Base-by-base conservation (phyloP, 1,284 basidiomycete species). In the Rhodofomes roseus region DNA sequence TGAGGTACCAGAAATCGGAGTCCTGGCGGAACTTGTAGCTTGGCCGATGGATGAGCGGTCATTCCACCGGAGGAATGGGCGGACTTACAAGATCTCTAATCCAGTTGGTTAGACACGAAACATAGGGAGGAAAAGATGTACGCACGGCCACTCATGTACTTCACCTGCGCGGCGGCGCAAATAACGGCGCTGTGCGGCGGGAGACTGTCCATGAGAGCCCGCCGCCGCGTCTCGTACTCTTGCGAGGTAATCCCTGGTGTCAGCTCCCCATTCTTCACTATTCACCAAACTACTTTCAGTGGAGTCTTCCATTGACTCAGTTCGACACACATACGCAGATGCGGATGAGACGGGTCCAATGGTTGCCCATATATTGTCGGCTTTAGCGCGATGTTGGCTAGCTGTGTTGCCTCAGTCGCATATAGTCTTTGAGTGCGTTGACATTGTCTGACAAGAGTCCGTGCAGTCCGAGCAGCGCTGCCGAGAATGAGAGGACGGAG, bases 11-110 rank as follows among this genome's bases (percentile, higher is more conserved):
- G 72, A 96, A 95, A 74, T 96, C 90, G 46, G 94, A 96, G 1
- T 87, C 86, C 74, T 98, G 96, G 40, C 96, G 86, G 71, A 94
- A 98, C 73, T 95, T 95, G 81, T 98, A 98, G 73, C 95, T 96
- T 34, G 27, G 27, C 20, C 22, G 11, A n/a, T 22, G 48, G 56
- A 16, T 59, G 27, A 46, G 37, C 36, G 12, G 46, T 5, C 9
- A 4, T 11, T 16, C 16, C 25, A 36, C 39, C 7, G 27, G 12
- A 39, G 37, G 22, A n/a, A 23, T 20, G n/a, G 43, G 29, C 18
- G 7, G 20, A 73, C 81, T 71, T 60, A 85, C 84, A 82, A 83
- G 66, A 82, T 81, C 59, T 79, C 79, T 81, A 66, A 8, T 55
- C 20, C 31, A 20, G 48, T 8, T 27, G 41, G 57, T 46, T 16